Base-by-base conservation (phyloP, 1,284 basidiomycete species). In the Rhizoctonia solani region DNA sequence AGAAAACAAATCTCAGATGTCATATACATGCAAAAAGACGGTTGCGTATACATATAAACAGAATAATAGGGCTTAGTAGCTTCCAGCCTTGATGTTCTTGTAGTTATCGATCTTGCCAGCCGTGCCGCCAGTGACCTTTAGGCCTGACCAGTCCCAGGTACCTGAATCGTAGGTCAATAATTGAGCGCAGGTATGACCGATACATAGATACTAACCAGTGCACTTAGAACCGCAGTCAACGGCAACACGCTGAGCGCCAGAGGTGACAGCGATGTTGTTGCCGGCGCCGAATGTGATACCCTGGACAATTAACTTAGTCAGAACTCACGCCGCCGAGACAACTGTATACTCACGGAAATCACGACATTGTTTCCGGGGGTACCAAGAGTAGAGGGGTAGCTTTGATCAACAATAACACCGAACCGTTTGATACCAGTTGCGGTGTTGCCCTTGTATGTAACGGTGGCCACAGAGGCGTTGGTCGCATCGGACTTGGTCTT, bases 381-480 rank as follows among this genome's bases (percentile, higher is more conserved):
- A 16, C 68, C 68, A 54, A 66, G 50, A 8, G 56, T 49, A 16
- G 8, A 27, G 8, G 59, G 55, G 37, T 68, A 66, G 44, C 56
- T 53, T 44, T 71, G 70, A 53, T 70, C 54, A 34, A 72, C 68
- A 13, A 71, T 56, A 23, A 72, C 70, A 19, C 72, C 73, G 46
- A 72, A 72, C 34, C 68, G 68, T 41, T 54, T 70, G n/a, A 67
- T 69, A 27, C 63, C 65, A 11, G 68, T 54, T 32, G 53, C 53
- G 25, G 53, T 54, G 19, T 54, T 54, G 46, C 71, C 71, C 5
- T 34, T 52, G 63, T 72, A 73, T 1, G 65, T 66, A n/a, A 73
- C 63, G 44, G 70, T 68, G 29, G 70, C 66, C 14, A 73, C 71
- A 6, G 53, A 47, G 2, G 70, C 70, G 34, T 41, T 54, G 14